Base-by-base conservation (phyloP, 1,284 basidiomycete species). In the Anthracocystis walkeri region DNA sequence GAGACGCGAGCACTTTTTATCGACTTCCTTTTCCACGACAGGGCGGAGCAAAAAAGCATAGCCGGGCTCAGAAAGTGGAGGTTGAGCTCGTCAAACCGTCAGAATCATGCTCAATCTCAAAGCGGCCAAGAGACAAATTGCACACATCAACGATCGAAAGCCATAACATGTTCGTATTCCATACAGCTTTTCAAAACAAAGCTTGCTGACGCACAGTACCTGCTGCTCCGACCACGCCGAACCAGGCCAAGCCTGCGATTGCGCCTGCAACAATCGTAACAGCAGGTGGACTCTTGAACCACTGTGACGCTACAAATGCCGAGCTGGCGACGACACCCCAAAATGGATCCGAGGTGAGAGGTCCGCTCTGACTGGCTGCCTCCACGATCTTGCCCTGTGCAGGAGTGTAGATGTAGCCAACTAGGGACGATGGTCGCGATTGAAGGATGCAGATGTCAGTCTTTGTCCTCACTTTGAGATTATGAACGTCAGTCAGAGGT, bases 261-360 rank as follows among this genome's bases (percentile, higher is more conserved):
- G 83, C 87, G 7, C 87, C 87, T 0, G 78, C 81, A 1, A 85
- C 51, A 46, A 88, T 85, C 20, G 82, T 80, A 11, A 85, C 54
- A 31, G 86, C 85, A 16, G 87, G 85, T 3, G 87, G 86, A 8
- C 82, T 66, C 41, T 73, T 76, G 77, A 86, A 87, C 77, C 81
- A 86, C 52, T 84, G 75, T 2, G 70, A 63, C 7, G 71, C 72
- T 2, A 76, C 69, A 40, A 76, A 78, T 0, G 73, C 74, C 5
- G 68, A 76, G 12, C 82, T 81, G 2, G 82, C 85, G 1, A 87
- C 86, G 2, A 87, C 87, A 10, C 86, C 86, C 87, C 87, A 88
- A 78, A 86, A 88, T 1, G 87, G 87, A 63, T 87, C 86, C 16
- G 80, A 68, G 0, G 86, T 87, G 2, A 88, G 77, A n/a, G 82